These are phyloP conservation scores for Collybia mongolica DNA, from an alignment of 768 basidiomycete species.

Conservation along the genomic window DNA sequence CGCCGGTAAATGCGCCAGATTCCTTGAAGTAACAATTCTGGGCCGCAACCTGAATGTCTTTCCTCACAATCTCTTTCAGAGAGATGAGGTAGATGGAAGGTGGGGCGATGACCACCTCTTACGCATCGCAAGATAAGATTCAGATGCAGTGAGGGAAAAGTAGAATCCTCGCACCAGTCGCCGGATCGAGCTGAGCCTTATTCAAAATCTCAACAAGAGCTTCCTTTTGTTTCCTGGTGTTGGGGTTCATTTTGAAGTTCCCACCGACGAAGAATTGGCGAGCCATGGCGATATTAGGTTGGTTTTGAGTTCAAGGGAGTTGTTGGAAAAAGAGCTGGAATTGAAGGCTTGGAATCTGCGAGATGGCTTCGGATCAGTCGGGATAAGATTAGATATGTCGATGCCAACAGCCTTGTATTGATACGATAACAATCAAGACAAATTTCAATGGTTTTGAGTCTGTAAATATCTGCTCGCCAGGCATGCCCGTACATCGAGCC, in stretches of 20 bases:
- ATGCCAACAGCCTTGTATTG: too few relatives aligned
- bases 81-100: slow-evolving; percentile 86
- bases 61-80: slow-evolving; percentile 57
- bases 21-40: slow-evolving; percentile 89
- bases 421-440: too few relatives aligned
- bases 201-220: slow-evolving; percentile 73
- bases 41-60: slow-evolving; percentile 78
- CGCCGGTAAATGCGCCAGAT: slow-evolving; percentile 93
- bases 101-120: slow-evolving; percentile 93
- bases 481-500: too few relatives aligned
- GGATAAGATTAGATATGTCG: too few relatives aligned
- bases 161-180: slow-evolving; percentile 52
- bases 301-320: too few relatives aligned
- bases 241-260: slow-evolving; percentile 98
- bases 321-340: not conserved
- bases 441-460: too few relatives aligned
- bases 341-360: not conserved
- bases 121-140: slow-evolving; percentile 12
- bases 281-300: slow-evolving; percentile 42
- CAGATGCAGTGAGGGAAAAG: slow-evolving; percentile 14
- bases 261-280: slow-evolving; percentile 94
- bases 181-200: slow-evolving; percentile 71
- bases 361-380: too few relatives aligned
- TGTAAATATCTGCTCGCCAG: too few relatives aligned
- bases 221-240: slow-evolving; percentile 59